Percentiles rank a stretch among this genome's conserved stretches.
phyloP scores from a whole-genome alignment of 345 rosid species.

The Crucihimalaya himalaica region DNA sequence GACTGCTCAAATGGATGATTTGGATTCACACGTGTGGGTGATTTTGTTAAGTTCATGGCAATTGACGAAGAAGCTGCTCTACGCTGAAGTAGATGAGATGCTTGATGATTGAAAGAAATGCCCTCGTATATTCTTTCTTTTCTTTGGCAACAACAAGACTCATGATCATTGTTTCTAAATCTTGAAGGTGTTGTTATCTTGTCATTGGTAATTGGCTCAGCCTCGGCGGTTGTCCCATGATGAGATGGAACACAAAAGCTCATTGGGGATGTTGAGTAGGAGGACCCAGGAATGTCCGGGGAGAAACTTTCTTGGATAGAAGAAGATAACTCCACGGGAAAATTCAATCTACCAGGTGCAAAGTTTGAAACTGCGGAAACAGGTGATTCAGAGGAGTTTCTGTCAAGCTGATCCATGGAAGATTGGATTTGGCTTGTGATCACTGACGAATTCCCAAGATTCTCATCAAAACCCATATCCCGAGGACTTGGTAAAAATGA shows the following conservation, averaged over 20 bases:
- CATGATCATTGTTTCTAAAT: conserved; percentile 50
- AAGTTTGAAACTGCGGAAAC: conserved; percentile 81
- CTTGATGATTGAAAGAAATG: conserved; percentile 49
- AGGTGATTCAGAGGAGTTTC: conserved; percentile 84
- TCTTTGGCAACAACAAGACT: conserved; percentile 87
- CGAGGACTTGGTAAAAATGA: conserved; percentile 96
- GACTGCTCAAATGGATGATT: conserved; percentile 36
- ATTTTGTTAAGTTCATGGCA: conserved; percentile 39
- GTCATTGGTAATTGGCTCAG: conserved; percentile 42
- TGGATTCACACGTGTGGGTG: conserved; percentile 39
- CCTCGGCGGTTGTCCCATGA: conserved; percentile 32
- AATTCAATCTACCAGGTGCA: conserved; percentile 46
- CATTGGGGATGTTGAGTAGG: conserved; percentile 40
- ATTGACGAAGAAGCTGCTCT: conserved; percentile 52
- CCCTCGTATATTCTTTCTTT: conserved; percentile 67
- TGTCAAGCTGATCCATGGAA: conserved; percentile 75
- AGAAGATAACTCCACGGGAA: conserved; percentile 46
- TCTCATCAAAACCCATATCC: conserved; percentile 83
- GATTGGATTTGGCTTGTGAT: conserved; percentile 79
- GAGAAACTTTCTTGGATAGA: conserved; percentile 43
- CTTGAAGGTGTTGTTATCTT: conserved; percentile 52
- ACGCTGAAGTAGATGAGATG: conserved; percentile 61
- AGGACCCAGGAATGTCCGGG: conserved; percentile 39
- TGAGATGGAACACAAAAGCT: conserved; percentile 47
- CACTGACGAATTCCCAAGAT: conserved; percentile 86